Evolutionary conservation across 116 monocot species (phyloP).

Genomic region (Cymodocea nodosa): DNA sequence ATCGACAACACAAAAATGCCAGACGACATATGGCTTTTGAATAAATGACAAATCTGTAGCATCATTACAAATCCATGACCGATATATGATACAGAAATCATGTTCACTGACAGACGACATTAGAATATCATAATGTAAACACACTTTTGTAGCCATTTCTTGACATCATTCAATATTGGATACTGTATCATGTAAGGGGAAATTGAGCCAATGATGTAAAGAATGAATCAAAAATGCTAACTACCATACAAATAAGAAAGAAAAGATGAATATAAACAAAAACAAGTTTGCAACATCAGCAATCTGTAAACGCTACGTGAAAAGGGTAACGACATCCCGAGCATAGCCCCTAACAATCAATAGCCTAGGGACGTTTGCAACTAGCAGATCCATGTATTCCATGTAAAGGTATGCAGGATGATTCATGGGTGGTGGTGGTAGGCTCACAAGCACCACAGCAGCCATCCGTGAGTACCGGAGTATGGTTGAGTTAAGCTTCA

Average conservation of each 20-base stretch:
- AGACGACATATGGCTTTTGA: no score
- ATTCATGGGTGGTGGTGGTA: conserved; percentile 70
- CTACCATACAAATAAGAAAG: background rate
- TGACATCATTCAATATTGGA: no score
- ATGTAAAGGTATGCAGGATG: conserved; percentile 88
- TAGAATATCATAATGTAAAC: no score
- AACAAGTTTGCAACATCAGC: background rate
- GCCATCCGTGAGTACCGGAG: conserved; percentile 89
- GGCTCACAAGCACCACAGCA: conserved; percentile 83
- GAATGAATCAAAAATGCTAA: background rate
- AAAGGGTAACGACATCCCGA: conserved; percentile 91
- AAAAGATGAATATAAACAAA: background rate
- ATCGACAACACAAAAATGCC: no score
- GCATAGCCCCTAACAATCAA: conserved; percentile 87
- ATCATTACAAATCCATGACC: no score
- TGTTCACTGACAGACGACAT: no score
- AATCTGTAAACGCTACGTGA: conserved; percentile 30
- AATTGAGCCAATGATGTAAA: no score
- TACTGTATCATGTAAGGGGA: no score
- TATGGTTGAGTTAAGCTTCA: conserved; percentile 81
- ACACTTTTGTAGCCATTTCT: no score
- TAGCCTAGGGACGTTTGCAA: conserved; percentile 84
- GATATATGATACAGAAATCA: no score
- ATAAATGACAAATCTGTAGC: no score
- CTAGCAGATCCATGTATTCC: conserved; percentile 96